Evolutionary conservation across 148 eudicot species (phyloP), one percentile per base, ranked within the genome.

Genomic region (Limonium bicolor): DNA sequence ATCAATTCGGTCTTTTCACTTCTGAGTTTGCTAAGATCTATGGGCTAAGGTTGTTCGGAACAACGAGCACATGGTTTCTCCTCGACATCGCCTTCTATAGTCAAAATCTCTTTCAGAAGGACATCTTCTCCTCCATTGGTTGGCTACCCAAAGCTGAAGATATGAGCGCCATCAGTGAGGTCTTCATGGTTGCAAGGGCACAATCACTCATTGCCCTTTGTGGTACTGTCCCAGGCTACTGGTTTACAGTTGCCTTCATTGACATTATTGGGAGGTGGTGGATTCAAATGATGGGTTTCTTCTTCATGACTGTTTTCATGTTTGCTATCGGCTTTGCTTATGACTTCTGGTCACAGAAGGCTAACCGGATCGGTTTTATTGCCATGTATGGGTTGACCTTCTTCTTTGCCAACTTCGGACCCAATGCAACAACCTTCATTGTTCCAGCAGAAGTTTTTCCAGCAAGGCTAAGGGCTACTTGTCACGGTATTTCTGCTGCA

Each of bases 261-360:
- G 84, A 80, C 7, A 46, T 61, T 4, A 67, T 80, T 0, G 92
- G 92, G 0, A 49, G 84, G 14, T 70, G 72, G 23, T 55, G 59
- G 2, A 80, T 80, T 51, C 84, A 80, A 44, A 3, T 80, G 2
- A 58, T 73, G 59, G 92, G 92, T 2, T 80, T 80, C 61, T 48
- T 69, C 41, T 63, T 80, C 70, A 80, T 80, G 92, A 76, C 84
- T 0, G 64, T 80, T 2, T 80, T 80, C 70, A 80, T 80, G 92
- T 76, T 80, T 7, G 92, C 78, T 0, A 44, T 80, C 0, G 83
- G 80, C 4, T 55, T 76, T 18, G 80, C 84, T 0, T 80, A 80
- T 27, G 24, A 70, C 7, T 65, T 70, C 16, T 76, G 84, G 84
- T 58, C 23, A 0, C 0, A 15, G 13, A 48, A 20, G 40, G 56